A percentile compares a stretch with the other conserved stretches of the same genome.
These are phyloP conservation scores for Agroathelia rolfsii DNA, from an alignment of 1,284 basidiomycete species.

Conservation along the genomic window DNA sequence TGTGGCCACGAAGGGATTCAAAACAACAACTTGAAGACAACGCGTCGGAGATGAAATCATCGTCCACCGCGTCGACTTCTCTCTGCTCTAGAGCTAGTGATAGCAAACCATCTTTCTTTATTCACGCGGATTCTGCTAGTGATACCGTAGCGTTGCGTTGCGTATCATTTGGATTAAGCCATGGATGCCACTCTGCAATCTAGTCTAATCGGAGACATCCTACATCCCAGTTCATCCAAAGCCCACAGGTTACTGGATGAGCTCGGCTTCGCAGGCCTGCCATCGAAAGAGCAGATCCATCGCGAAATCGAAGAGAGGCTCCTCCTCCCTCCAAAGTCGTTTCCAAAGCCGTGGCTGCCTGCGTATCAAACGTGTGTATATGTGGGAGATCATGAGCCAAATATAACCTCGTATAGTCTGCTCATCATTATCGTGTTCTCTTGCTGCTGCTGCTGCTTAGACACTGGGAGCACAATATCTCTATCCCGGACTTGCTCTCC, in stretches of 20 bases:
- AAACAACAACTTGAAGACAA: too few species aligned
- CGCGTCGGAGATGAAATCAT: too few species aligned
- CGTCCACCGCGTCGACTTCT: too few species aligned
- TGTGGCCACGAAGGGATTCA: too few species aligned
- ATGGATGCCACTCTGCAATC: too few species aligned
- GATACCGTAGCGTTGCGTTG: too few species aligned
- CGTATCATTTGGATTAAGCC: too few species aligned
- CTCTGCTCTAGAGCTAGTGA: too few species aligned
- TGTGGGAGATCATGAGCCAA: too few species aligned
- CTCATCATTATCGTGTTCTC: constrained; percentile 8
- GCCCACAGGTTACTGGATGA: constrained; percentile 34
- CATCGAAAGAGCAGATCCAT: constrained; percentile 49
- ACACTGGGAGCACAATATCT: constrained; percentile 58
- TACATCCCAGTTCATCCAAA: constrained; percentile 31
- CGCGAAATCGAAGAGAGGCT: constrained; percentile 59
- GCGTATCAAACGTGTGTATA: constrained; percentile 78
- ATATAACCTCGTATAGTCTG: constrained; percentile 21
- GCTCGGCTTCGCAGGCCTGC: constrained; percentile 45
- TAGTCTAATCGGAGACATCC: constrained; percentile 39
- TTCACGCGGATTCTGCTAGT: too few species aligned
- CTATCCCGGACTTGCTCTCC: constrained; percentile 52
- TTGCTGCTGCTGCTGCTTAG: constrained; percentile 31
- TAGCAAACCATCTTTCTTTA: too few species aligned
- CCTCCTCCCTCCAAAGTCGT: constrained; percentile 48
- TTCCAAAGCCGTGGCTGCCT: constrained; percentile 65